Percentiles rank a stretch among this genome's conserved stretches.
These are phyloP conservation scores for Eimeria acervulina DNA, from an alignment of 169 alveolate genomes.

Conservation along the genomic window DNA sequence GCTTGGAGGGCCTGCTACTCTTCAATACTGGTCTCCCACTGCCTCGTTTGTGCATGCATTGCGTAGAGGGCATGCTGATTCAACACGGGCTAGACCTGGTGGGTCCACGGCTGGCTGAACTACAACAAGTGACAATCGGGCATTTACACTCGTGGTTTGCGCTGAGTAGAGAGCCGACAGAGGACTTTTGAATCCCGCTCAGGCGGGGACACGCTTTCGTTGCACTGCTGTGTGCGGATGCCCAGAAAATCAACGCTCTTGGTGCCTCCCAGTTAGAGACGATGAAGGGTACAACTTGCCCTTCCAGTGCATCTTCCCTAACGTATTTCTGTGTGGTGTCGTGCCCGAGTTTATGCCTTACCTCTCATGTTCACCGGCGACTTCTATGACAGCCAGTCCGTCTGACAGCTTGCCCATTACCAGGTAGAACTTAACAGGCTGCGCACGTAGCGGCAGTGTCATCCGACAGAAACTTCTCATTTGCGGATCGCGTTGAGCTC, in stretches of 20 bases:
- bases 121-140: too few relatives aligned
- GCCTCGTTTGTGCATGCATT: too few relatives aligned
- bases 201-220: too few relatives aligned
- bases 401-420: neutral
- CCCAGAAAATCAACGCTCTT: too few relatives aligned
- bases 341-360: neutral
- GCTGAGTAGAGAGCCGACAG: neutral
- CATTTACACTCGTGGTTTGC: neutral
- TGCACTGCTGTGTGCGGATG: too few relatives aligned
- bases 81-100: too few relatives aligned
- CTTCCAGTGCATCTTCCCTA: neutral
- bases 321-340: neutral
- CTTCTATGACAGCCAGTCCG: neutral
- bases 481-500: too few relatives aligned
- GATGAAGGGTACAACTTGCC: neutral
- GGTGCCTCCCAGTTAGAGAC: neutral
- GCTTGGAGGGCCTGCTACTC: too few relatives aligned
- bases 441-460: neutral
- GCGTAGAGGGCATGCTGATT: too few relatives aligned
- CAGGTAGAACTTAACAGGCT: neutral
- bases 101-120: too few relatives aligned
- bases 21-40: too few relatives aligned
- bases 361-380: neutral
- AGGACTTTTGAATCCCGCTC: neutral
- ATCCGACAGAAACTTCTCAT: too few relatives aligned